A percentile compares a stretch with the other conserved stretches of the same genome.
These are phyloP conservation scores for Plasmodium gallinaceum DNA, from an alignment of 169 alveolate genomes.

Conservation along the genomic window DNA sequence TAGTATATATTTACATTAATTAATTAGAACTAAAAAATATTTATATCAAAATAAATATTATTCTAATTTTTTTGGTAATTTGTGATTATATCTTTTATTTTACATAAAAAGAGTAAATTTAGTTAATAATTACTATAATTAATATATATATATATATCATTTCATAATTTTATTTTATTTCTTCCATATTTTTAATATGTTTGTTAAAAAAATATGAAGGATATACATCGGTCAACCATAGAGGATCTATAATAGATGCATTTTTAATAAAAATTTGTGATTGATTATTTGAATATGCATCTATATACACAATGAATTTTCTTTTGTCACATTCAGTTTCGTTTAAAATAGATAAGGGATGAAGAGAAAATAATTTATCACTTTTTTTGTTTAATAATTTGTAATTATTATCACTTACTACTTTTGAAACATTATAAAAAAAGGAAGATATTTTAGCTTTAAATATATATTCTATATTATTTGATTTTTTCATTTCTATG, in stretches of 20 bases:
- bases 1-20: no score
- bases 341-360: slow-evolving; percentile 50
- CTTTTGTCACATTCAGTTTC: slow-evolving; percentile 35
- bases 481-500: slow-evolving; percentile 44
- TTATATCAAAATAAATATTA: no score
- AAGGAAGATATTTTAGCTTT: slow-evolving; percentile 67
- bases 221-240: slow-evolving; percentile 19
- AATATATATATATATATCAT: neutral
- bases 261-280: slow-evolving; percentile 51
- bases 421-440: slow-evolving; percentile 68
- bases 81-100: neutral
- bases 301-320: slow-evolving; percentile 74
- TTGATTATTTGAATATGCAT: slow-evolving; percentile 56
- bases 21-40: no score
- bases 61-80: no score
- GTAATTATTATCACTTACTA: slow-evolving; percentile 39
- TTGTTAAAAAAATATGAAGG: slow-evolving; percentile 60
- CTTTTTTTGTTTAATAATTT: slow-evolving; percentile 40
- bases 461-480: slow-evolving; percentile 38
- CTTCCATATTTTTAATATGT: slow-evolving; percentile 8
- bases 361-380: slow-evolving; percentile 17
- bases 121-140: neutral
- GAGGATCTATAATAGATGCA: slow-evolving; percentile 53
- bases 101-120: neutral
- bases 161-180: neutral